Base-by-base conservation (phyloP, 179 eudicot species). In the Silene coronaria region DNA sequence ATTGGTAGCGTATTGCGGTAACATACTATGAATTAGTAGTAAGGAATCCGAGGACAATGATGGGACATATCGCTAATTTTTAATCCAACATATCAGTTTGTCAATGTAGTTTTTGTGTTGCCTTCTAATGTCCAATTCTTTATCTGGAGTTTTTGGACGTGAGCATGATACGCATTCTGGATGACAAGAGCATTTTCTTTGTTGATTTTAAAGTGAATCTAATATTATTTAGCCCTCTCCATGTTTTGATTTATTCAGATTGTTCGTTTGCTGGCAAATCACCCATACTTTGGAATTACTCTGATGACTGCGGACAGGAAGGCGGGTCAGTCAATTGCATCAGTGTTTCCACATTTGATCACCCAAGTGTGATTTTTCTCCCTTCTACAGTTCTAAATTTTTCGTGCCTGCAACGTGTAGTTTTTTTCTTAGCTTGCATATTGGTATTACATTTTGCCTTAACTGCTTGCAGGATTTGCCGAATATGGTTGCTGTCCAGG, bases 291-390 rank as follows among this genome's bases (percentile, higher is more conserved):
- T 73, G 82, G 85, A 79, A 90, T 90, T 72, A 87, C 91, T 45
- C 36, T 93, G 82, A 90, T 93, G 98, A 93, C 98, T 73, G 98
- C 98, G 38, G 97, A 93, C 82, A 89, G 98, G 70, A 93, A 93
- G 84, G 98, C 97, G 63, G 98, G 98, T 48, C 96, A 93, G 81
- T 87, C 97, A 17, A 82, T 93, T 80, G 96, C 85, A 80, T 91
- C 98, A 30, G 97, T 91, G 30, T 93, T 93, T 78, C 98, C 98
- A 69, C 98, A 93, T 82, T 78, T 93, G 86, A 82, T 81, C 69
- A 80, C 88, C 60, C 95, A 88, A 79, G 98, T 93, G 80, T 48
- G 87, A 23, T 2, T 32, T 55, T 66, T 19, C 30, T 58, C 12
- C 62, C 24, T 30, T 74, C 12, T 17, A 53, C n/a, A 53, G 21